Evolutionary conservation across 2,329 filamentous ascomycete genomes (phyloP).

Genomic region (Fusarium nematophilum): DNA sequence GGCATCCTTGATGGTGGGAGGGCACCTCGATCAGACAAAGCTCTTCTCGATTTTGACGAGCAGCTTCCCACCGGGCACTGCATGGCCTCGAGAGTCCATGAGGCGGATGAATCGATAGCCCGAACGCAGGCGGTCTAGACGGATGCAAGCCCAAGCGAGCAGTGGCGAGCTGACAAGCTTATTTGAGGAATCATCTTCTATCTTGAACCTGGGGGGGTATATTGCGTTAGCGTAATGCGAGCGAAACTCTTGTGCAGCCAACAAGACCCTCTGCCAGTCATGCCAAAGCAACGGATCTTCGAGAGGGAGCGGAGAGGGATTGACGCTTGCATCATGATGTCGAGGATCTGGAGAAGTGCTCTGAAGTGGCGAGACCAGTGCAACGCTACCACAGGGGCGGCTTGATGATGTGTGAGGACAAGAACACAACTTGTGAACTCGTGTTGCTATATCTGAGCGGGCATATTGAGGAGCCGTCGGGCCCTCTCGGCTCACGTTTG

Average conservation of each 20-base stretch:
- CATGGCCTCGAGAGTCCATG: slow-evolving; percentile 57
- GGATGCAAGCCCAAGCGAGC: slow-evolving; percentile 68
- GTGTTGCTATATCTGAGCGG: no score
- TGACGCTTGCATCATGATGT: background rate
- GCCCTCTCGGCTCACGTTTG: background rate
- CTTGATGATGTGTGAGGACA: background rate
- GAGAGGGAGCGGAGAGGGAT: background rate
- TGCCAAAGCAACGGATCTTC: background rate
- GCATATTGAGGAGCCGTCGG: no score
- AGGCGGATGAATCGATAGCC: slow-evolving; percentile 68
- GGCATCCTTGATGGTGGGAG: no score
- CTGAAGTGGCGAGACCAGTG: background rate
- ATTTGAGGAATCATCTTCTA: slow-evolving; percentile 61
- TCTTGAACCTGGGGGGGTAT: slow-evolving; percentile 58
- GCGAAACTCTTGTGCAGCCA: slow-evolving; percentile 13
- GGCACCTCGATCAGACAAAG: slow-evolving; percentile 45
- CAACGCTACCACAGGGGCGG: background rate
- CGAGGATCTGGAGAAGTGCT: background rate
- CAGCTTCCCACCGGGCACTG: slow-evolving; percentile 59
- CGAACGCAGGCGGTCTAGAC: slow-evolving; percentile 65
- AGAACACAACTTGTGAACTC: background rate
- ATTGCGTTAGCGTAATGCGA: slow-evolving; percentile 34
- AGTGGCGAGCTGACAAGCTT: slow-evolving; percentile 51
- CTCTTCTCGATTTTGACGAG: slow-evolving; percentile 65
- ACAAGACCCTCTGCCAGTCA: slow-evolving; percentile 7